phyloP scores from a whole-genome alignment of 768 basidiomycete genomes.

The Wakefieldia striispora region DNA sequence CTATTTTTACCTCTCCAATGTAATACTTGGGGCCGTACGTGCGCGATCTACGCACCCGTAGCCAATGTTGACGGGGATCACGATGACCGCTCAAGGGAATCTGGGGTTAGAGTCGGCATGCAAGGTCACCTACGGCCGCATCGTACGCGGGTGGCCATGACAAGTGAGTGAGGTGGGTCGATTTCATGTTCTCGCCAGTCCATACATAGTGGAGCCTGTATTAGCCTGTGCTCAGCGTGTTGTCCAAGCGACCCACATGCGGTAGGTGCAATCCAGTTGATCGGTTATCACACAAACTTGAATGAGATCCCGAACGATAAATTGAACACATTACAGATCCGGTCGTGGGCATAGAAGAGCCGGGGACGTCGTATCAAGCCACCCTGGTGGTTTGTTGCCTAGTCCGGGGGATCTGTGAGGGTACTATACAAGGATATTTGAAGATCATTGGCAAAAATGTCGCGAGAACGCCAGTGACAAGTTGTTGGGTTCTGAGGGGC shows the following conservation, averaged over 20 bases:
- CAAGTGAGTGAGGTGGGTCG: background rate
- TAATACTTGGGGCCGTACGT: no score
- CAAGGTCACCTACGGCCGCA: no score
- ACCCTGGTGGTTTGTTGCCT: background rate
- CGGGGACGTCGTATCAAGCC: constrained; percentile 18
- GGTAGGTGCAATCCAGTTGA: background rate
- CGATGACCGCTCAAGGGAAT: no score
- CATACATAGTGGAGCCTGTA: no score
- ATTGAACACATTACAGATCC: background rate
- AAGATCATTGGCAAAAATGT: background rate
- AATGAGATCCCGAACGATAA: constrained; percentile 8
- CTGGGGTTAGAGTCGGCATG: background rate
- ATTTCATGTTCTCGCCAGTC: no score
- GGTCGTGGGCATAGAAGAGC: constrained; percentile 5
- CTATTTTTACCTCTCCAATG: no score
- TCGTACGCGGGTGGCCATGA: no score
- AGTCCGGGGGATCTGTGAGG: background rate
- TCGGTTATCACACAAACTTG: background rate
- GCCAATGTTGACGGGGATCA: no score
- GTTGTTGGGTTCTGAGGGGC: background rate
- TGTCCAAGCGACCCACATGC: background rate
- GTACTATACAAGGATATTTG: constrained; percentile 4
- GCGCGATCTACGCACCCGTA: no score
- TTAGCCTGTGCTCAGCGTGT: no score
- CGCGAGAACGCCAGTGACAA: background rate